phyloP scores from a whole-genome alignment of 139 green algal species.

The Haematococcus lacustris region DNA sequence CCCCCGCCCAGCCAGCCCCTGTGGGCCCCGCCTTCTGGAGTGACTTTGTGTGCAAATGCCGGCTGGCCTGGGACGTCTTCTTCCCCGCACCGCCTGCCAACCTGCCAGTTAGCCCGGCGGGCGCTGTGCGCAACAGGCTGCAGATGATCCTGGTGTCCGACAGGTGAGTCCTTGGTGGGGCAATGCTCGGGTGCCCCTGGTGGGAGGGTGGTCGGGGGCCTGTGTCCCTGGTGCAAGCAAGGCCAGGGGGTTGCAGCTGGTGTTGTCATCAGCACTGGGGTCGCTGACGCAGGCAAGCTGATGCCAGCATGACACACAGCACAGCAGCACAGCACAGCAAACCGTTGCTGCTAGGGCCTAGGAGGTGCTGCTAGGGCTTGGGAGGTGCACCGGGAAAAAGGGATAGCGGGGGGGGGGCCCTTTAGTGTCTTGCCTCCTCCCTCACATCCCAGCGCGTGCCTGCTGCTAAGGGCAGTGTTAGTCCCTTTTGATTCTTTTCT shows the following conservation, averaged over 20 bases:
- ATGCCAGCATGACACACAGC: background rate
- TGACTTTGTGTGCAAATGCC: conserved; percentile 1
- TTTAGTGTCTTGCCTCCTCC: background rate
- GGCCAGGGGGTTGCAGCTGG: too few relatives aligned
- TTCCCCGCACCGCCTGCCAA: conserved; percentile 15
- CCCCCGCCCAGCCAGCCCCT: background rate
- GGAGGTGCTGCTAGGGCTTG: too few relatives aligned
- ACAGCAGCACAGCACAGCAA: background rate
- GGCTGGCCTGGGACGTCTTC: conserved; percentile 30
- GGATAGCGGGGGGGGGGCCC: background rate
- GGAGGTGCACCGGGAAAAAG: background rate
- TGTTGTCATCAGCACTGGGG: too few relatives aligned
- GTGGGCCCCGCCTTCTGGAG: background rate
- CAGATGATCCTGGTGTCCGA: conserved; percentile 36
- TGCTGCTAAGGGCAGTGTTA: too few relatives aligned
- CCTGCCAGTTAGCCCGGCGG: background rate
- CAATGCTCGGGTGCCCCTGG: background rate
- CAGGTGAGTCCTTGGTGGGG: conserved; percentile 14
- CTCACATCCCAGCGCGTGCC: too few relatives aligned
- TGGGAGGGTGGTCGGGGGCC: too few relatives aligned
- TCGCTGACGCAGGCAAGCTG: background rate
- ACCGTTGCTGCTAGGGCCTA: background rate
- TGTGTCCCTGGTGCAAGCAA: too few relatives aligned
- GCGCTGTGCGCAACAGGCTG: conserved; percentile 14
- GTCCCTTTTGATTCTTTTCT: background rate